Evolutionary conservation across 139 green algal species (phyloP).

Genomic region (Chlorella sp.): DNA sequence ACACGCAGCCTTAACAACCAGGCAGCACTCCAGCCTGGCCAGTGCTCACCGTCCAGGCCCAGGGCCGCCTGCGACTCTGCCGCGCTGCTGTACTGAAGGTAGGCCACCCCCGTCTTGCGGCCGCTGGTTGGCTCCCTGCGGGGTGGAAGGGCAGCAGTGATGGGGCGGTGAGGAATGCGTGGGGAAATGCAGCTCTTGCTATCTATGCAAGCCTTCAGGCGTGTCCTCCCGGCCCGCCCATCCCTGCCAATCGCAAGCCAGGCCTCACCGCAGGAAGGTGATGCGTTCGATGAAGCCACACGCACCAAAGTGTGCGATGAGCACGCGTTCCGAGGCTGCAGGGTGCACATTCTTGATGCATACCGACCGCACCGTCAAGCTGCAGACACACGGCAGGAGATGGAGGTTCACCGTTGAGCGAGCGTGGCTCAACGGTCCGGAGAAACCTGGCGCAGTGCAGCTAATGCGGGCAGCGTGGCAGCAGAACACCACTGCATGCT

Average conservation of each 20-base stretch:
- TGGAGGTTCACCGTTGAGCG: too few relatives aligned
- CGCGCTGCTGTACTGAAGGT: constrained; percentile 12
- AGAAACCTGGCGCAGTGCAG: too few relatives aligned
- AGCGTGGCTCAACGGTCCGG: too few relatives aligned
- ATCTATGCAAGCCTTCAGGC: too few relatives aligned
- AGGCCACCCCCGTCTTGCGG: constrained; percentile 2
- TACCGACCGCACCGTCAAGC: constrained; percentile 22
- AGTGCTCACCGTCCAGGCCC: constrained; percentile 9
- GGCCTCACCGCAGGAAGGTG: constrained; percentile 18
- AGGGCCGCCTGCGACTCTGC: constrained; percentile 26
- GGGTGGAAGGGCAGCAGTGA: too few relatives aligned
- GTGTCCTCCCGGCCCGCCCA: too few relatives aligned
- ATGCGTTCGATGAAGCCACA: constrained; percentile 35
- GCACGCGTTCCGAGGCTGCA: constrained; percentile 25
- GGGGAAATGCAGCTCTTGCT: too few relatives aligned
- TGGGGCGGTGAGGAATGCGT: too few relatives aligned
- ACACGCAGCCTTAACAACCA: too few relatives aligned
- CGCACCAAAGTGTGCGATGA: constrained; percentile 35
- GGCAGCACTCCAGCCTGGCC: too few relatives aligned
- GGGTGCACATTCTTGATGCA: constrained; percentile 23
- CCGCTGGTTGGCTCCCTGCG: constrained; percentile 22
- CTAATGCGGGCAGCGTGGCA: too few relatives aligned
- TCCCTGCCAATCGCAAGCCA: too few relatives aligned
- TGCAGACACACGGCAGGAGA: not conserved
- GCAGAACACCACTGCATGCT: not conserved